Evolutionary conservation across 2,329 filamentous ascomycete genomes (phyloP).

Genomic region (Diaporthe aspalathi): DNA sequence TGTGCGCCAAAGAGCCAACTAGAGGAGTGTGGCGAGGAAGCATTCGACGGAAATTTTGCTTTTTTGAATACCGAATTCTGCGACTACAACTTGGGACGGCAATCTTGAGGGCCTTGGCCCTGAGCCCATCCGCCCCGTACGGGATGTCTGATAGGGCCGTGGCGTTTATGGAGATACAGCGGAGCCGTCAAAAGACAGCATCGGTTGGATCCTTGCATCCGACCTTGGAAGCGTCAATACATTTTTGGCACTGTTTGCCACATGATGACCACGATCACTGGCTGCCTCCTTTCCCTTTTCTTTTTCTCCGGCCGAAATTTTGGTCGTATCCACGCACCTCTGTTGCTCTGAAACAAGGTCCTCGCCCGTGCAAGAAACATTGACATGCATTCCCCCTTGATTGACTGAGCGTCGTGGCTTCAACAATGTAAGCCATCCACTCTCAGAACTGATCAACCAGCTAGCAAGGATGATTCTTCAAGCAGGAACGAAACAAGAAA

Average conservation of each 20-base stretch:
- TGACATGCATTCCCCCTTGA: neutral
- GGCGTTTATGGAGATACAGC: constrained; percentile 24
- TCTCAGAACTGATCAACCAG: neutral
- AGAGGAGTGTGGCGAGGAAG: neutral
- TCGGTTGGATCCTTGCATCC: neutral
- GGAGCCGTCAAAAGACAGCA: constrained; percentile 3
- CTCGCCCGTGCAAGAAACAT: neutral
- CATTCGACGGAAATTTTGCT: neutral
- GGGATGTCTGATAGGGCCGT: neutral
- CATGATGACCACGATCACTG: neutral
- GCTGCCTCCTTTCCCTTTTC: neutral
- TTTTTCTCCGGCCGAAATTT: neutral
- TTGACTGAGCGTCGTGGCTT: neutral
- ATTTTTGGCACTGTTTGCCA: neutral
- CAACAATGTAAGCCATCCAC: neutral
- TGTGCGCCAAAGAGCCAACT: neutral
- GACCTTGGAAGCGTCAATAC: constrained; percentile 2
- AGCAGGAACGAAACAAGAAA: neutral
- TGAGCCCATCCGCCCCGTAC: neutral
- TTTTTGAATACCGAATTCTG: constrained; percentile 27
- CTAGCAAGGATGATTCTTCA: neutral
- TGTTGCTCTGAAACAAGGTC: neutral
- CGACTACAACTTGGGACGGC: constrained; percentile 16
- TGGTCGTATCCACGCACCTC: no score
- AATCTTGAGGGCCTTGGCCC: neutral